Evolutionary conservation across 768 basidiomycete species (phyloP).

Genomic region (Infundibulicybe gibba): DNA sequence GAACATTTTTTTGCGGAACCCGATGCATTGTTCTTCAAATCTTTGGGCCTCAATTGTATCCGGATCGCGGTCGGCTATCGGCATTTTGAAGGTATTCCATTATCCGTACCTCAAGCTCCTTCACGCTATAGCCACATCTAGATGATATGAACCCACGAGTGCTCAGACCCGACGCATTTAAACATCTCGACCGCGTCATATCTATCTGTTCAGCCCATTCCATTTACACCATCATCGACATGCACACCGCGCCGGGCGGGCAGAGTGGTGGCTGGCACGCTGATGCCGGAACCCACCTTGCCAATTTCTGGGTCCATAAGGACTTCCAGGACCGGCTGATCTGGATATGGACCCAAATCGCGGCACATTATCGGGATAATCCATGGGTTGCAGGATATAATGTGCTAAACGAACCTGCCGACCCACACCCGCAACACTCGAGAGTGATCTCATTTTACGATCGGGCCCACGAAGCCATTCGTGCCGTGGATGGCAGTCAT

Average conservation of each 20-base stretch:
- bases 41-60: conserved; percentile 77
- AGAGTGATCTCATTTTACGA: conserved; percentile 63
- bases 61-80: conserved; percentile 73
- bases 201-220: conserved; percentile 64
- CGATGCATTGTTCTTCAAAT: conserved; percentile 76
- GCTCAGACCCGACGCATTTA: conserved; percentile 70
- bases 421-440: conserved; percentile 46
- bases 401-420: conserved; percentile 77
- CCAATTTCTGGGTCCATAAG: conserved; percentile 76
- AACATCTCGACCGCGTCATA: conserved; percentile 79
- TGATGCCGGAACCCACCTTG: conserved; percentile 69
- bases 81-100: conserved; percentile 55
- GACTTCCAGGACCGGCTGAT: conserved; percentile 76
- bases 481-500: conserved; percentile 63
- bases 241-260: conserved; percentile 74
- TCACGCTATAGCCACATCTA: conserved; percentile 6
- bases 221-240: conserved; percentile 77
- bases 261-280: conserved; percentile 80
- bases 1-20: conserved; percentile 82
- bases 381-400: conserved; percentile 86
- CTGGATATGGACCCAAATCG: conserved; percentile 73
- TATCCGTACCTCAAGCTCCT: not conserved
- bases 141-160: conserved; percentile 82
- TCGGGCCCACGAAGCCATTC: conserved; percentile 63
- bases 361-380: conserved; percentile 69